Base-by-base conservation (phyloP, 2,329 filamentous ascomycete genomes). In the Colletotrichum euphorbiae region DNA sequence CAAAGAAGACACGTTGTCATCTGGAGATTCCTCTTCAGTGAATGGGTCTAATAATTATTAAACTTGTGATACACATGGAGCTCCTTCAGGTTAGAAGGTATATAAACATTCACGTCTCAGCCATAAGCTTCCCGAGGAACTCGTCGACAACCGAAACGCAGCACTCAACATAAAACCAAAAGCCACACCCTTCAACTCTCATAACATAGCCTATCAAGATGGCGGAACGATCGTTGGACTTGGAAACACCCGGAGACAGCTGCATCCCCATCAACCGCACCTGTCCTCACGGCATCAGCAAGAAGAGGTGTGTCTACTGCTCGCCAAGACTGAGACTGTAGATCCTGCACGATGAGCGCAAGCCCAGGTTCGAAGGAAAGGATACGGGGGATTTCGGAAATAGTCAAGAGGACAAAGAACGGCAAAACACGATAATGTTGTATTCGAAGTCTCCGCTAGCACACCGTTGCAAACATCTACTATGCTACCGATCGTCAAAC, bases 181-280 rank as follows among this genome's bases (percentile, higher is more conserved):
- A n/a, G 2, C 8, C 24, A 19, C 31, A 19, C 31, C 11, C n/a
- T 17, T 4, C 6, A 48, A n/a, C 9, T 8, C 36, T 15, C 11
- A 12, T 38, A 11, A 38, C 1, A n/a, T 46, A 24, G 0, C 11
- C 24, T n/a, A 8, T n/a, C 40, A 15, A 28, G 40, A 50, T 17
- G 48, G 15, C 24, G 28, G 28, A 52, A 28, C 28, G 33, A 8
- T 31, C 13, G 3, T 7, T 28, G 4, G 11, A 50, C 15, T 13
- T 33, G 1, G 9, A 61, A 13, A 61, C 11, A 6, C 19, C 33
- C n/a, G 15, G 11, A 13, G 36, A 61, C 46, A 42, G 50, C 15
- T 61, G 58, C 33, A 51, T 61, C 21, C 58, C 58, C n/a, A 42
- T 61, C 36, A 61, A 40, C n/a, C 45, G 58, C 33, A 61, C 33